Evolutionary conservation across 2,329 filamentous ascomycete species (phyloP).

Genomic region (Arthrobotrys sphaeroides): DNA sequence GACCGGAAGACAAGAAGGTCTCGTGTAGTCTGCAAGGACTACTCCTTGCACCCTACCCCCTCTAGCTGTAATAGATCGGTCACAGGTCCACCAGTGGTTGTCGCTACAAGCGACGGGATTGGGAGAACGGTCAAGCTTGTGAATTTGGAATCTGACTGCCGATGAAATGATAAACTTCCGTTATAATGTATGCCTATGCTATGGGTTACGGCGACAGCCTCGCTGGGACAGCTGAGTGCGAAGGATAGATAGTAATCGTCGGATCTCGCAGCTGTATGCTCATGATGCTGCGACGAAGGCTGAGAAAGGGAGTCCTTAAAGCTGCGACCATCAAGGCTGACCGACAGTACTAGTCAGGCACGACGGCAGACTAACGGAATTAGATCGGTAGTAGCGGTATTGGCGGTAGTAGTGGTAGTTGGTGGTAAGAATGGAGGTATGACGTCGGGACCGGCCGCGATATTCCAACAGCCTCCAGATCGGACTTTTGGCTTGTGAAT

Average conservation of each 20-base stretch:
- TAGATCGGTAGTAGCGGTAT: constrained; percentile 22
- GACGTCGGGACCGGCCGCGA: constrained; percentile 40
- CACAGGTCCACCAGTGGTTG: not conserved
- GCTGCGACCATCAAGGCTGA: constrained; percentile 25
- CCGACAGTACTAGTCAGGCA: not conserved
- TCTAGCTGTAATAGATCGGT: not conserved
- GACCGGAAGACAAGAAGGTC: not conserved
- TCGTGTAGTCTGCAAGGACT: constrained; percentile 12
- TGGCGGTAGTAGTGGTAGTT: not conserved
- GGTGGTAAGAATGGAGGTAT: constrained; percentile 27
- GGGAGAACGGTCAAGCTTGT: not conserved
- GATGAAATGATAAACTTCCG: not conserved
- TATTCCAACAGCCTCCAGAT: not conserved
- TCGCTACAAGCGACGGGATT: not conserved
- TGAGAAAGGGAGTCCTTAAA: constrained; percentile 1
- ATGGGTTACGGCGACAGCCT: constrained; percentile 31
- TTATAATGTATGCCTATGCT: not conserved
- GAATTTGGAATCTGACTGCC: not conserved
- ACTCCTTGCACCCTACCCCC: constrained; percentile 8
- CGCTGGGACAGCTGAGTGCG: constrained; percentile 11
- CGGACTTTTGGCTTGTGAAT: constrained; percentile 26
- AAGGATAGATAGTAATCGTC: constrained; percentile 5
- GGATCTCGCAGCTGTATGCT: constrained; percentile 17
- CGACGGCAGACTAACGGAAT: not conserved
- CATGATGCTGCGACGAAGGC: constrained; percentile 25